Evolutionary conservation across 202 grass and related monocot genomes (phyloP).

Genomic region (Zoysia matrella): DNA sequence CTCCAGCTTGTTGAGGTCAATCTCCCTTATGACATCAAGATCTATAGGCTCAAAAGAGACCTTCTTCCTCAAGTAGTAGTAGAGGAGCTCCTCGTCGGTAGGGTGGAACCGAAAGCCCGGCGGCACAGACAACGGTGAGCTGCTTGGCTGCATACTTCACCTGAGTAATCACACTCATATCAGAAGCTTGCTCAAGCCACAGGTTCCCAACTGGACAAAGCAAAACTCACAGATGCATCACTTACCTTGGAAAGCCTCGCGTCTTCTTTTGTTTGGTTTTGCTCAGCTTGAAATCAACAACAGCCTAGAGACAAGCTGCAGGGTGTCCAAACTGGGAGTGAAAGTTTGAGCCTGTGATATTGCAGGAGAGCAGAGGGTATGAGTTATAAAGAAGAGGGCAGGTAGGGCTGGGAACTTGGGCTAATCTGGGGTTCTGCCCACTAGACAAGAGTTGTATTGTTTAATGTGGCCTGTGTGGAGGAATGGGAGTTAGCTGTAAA

Average conservation of each 20-base stretch:
- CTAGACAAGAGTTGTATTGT: conserved; percentile 34
- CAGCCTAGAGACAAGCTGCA: conserved; percentile 52
- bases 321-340: conserved; percentile 54
- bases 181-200: too few species aligned
- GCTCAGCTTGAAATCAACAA: conserved; percentile 41
- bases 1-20: conserved; percentile 96
- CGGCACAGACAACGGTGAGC: conserved; percentile 62
- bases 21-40: conserved; percentile 66
- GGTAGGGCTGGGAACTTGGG: conserved; percentile 47
- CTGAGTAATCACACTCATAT: conserved; percentile 14
- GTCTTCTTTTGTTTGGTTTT: conserved; percentile 31
- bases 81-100: too few species aligned
- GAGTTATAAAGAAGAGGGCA: conserved; percentile 52
- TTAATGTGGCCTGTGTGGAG: conserved; percentile 1
- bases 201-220: conserved; percentile 4
- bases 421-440: conserved; percentile 46
- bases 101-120: conserved; percentile 44
- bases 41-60: too few species aligned
- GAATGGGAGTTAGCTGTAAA: conserved; percentile 41
- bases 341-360: conserved; percentile 46
- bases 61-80: too few species aligned
- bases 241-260: conserved; percentile 49
- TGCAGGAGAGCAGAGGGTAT: conserved; percentile 31
- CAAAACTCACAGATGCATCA: neutral
- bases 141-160: conserved; percentile 56